phyloP scores from a whole-genome alignment of 495 filamentous ascomycete genomes.

The Neurospora sublineolata region DNA sequence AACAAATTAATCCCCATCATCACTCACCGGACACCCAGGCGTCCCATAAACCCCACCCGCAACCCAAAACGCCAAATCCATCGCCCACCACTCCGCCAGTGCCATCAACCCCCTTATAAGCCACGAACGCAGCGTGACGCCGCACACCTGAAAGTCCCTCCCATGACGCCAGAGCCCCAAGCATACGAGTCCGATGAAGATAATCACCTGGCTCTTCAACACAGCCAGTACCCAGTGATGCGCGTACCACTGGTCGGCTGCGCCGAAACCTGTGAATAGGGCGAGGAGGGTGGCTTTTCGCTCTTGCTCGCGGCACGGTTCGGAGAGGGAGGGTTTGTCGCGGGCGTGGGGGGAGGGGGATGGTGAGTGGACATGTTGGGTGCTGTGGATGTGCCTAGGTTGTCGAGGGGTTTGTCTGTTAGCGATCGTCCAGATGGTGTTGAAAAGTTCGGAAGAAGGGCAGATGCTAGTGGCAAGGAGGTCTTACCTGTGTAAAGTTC shows the following conservation, averaged over 20 bases:
- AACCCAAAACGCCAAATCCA: neutral
- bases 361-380: neutral
- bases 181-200: neutral
- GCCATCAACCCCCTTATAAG: neutral
- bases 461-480: too few relatives aligned
- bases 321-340: neutral
- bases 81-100: neutral
- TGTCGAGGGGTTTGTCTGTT: too few relatives aligned
- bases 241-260: neutral
- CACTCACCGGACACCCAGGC: neutral
- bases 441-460: too few relatives aligned
- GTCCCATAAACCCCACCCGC: neutral
- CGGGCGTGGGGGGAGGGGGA: neutral
- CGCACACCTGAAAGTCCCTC: neutral
- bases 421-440: too few relatives aligned
- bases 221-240: neutral
- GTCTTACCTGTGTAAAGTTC: too few relatives aligned
- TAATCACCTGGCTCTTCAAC: neutral
- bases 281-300: neutral
- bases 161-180: neutral
- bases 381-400: too few relatives aligned
- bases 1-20: neutral
- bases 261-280: neutral
- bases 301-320: neutral
- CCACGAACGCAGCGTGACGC: neutral